Evolutionary conservation across 345 rosid species (phyloP).

Genomic region (Lepidium didymum): DNA sequence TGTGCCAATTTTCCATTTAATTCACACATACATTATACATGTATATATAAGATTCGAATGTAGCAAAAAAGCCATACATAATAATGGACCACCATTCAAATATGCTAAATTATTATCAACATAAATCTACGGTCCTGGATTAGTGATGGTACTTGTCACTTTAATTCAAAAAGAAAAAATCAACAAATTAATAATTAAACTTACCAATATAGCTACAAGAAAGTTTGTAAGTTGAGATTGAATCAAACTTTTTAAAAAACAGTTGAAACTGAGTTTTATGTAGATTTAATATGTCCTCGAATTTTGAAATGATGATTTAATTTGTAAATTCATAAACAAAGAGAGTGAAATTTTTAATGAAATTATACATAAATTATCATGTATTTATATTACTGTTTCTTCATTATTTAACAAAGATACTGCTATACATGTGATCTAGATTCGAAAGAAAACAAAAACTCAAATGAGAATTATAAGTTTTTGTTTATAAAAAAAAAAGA

Average conservation of each 20-base stretch:
- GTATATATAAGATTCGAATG: not conserved
- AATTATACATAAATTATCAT: not conserved
- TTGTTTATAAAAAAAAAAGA: constrained; percentile 6
- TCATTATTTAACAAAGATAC: not conserved
- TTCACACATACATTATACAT: not conserved
- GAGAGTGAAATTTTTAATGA: not conserved
- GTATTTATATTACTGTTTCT: not conserved
- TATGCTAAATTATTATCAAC: constrained; percentile 8
- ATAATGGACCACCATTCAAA: constrained; percentile 15
- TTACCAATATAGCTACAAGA: not conserved
- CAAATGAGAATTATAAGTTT: not conserved
- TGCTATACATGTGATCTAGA: constrained; percentile 11
- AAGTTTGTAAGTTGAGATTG: not conserved
- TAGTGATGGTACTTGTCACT: not conserved
- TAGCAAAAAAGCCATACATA: constrained; percentile 7
- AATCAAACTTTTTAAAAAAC: not conserved
- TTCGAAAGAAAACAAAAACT: constrained; percentile 16
- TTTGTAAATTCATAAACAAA: not conserved
- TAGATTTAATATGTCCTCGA: not conserved
- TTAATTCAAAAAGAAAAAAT: not conserved
- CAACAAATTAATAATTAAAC: not conserved
- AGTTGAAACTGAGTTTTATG: not conserved
- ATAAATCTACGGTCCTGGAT: not conserved
- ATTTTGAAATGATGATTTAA: not conserved
- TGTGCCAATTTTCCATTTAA: not conserved